Evolutionary conservation across 2,329 filamentous ascomycete genomes (phyloP).

Genomic region (Paracoccidioides lutzii): DNA sequence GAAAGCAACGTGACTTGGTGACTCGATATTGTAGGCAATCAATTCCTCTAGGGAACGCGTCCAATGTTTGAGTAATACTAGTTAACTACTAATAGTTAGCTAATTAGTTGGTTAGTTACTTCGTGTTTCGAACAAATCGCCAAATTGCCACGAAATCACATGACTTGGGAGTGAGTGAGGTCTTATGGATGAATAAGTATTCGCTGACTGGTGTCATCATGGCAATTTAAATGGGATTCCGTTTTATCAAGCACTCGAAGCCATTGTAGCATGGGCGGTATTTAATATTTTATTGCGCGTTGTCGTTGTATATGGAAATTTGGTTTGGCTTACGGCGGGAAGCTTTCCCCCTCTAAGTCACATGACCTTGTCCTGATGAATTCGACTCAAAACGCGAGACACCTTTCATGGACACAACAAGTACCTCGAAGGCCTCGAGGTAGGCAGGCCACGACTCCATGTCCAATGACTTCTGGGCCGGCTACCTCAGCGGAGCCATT

Average conservation of each 20-base stretch:
- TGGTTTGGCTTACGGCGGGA: too few relatives aligned
- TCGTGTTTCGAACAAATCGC: not conserved
- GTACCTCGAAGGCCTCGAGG: constrained; percentile 1
- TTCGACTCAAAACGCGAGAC: not conserved
- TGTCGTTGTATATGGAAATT: too few relatives aligned
- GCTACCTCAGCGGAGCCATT: constrained; percentile 73
- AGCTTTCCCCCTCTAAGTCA: too few relatives aligned
- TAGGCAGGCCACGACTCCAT: constrained; percentile 32
- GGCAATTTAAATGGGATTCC: too few relatives aligned
- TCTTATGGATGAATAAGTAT: too few relatives aligned
- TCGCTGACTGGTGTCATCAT: too few relatives aligned
- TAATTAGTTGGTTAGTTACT: constrained; percentile 2
- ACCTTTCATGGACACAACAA: not conserved
- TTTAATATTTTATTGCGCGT: too few relatives aligned
- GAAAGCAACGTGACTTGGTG: not conserved
- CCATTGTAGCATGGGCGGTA: too few relatives aligned
- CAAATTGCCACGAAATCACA: constrained; percentile 16
- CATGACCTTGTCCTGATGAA: too few relatives aligned
- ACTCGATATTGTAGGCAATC: not conserved
- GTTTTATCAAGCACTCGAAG: too few relatives aligned
- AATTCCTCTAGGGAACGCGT: not conserved
- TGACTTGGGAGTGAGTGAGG: constrained; percentile 3
- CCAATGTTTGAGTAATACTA: constrained; percentile 2
- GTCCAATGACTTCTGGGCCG: constrained; percentile 88
- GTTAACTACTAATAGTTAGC: too few relatives aligned